Evolutionary conservation across 2,329 filamentous ascomycete genomes (phyloP), one percentile per base, ranked within the genome.

Genomic region (Claviceps capensis): DNA sequence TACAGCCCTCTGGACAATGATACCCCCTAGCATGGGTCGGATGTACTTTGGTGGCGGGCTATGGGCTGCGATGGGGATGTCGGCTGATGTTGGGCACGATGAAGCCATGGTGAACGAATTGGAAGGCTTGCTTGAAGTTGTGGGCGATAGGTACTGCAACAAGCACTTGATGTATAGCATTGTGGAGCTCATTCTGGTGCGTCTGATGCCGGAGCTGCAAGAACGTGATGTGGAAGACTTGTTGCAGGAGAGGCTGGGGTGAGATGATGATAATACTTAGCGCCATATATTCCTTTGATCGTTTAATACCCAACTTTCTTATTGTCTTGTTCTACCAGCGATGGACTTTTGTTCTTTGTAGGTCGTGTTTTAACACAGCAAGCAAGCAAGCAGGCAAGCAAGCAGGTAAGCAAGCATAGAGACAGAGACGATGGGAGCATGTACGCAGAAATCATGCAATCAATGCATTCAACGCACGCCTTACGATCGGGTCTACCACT

Each of bases 121-220:
- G 56, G 79, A 83, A 61, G 70, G 78, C 26, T 72, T 89, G 46
- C 73, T 97, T 47, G 81, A 85, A 60, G 73, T 90, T 40, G 83
- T 95, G 58, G 79, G 78, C 16, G 89, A 96, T 67, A 74, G 78
- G 49, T 95, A 95, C 69, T 85, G 89, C 69, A 98, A 98, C 69
- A 94, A 90, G 70, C 89, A 96, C 69, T 72, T 97, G 36, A 72
- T 95, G 59, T 95, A 95, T 63, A 76, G 81, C 45, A 74, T 93
- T 47, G 70, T 97, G 37, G 93, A 98, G 69, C 69, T 91, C 53
- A 65, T 95, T 2, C 72, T 96, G n/a, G 78, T 88, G 52, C 81
- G 85, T 57, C 67, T 97, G 55, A 79, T 95, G 63, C 93, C 93
- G 4, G 93, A 98, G 69, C 66, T 97, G 60, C 76, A 76, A 51